Base-by-base conservation (phyloP, 345 rosid species). In the Orychophragmus violaceus region DNA sequence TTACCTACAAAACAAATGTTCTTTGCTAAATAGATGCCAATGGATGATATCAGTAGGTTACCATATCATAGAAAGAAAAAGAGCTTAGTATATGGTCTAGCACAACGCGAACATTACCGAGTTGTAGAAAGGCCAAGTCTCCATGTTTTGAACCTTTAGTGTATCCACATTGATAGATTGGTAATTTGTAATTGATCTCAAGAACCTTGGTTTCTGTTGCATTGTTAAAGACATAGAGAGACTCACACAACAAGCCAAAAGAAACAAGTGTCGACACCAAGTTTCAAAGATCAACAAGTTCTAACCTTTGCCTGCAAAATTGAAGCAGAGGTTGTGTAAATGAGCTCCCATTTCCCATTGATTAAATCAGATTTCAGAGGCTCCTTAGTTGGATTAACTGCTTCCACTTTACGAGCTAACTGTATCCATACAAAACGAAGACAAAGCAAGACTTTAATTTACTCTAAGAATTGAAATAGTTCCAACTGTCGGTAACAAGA, bases 321-420 rank as follows among this genome's bases (percentile, higher is more conserved):
- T 2, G 96, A 90, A 51, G 74, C 75, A 36, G 97, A 93, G 28
- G 98, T 93, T 11, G 98, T 93, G 64, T 86, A 90, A 51, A 90
- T 72, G 62, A 93, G 97, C 81, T 93, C 96, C 97, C 98, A 90
- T 77, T 93, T 90, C 23, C 97, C 96, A 83, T 85, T 74, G 5
- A 90, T 25, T 16, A 90, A 82, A 57, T 74, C 81, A 50, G 97
- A 90, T 14, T 90, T 93, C 29, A 93, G 64, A 21, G 96, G 96
- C 80, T 80, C 86, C 81, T 82, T 93, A 1, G 80, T 83, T 8
- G 90, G 94, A 76, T 68, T 90, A 19, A 78, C 90, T 12, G 85
- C 88, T 83, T 93, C 97, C 63, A 93, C 89, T 55, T 88, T 76
- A 32, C 85, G 84, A 0, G 90, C 94, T 74, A 90, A 74, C 97